These are phyloP conservation scores for Fusarium oxysporum DNA, from an alignment of 2,329 filamentous ascomycete species.

Conservation along the genomic window DNA sequence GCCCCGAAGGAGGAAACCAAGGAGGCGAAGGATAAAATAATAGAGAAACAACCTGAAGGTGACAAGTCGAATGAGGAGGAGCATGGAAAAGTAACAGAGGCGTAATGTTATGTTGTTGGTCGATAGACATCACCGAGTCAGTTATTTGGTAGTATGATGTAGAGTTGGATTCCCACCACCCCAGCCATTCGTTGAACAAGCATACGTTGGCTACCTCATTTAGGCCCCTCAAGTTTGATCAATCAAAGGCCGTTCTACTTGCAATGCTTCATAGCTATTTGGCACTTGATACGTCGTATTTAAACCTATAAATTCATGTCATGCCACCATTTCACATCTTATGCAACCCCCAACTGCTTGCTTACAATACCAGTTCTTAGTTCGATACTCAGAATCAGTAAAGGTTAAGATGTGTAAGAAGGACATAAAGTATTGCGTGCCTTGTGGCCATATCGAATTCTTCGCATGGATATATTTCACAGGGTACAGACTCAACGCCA, in stretches of 20 bases:
- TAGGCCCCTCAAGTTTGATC: not conserved
- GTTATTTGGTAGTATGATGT: fast-evolving
- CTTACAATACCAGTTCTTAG: too few species aligned
- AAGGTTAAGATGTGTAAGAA: not conserved
- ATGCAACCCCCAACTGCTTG: too few species aligned
- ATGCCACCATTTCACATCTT: not conserved
- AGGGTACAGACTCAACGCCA: not conserved
- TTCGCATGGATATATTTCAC: not conserved
- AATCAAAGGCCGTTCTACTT: not conserved
- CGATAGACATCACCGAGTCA: not conserved
- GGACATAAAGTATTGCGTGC: not conserved
- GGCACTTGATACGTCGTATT: not conserved
- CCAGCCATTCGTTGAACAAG: not conserved
- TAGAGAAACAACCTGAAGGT: not conserved
- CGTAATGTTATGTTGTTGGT: fast-evolving
- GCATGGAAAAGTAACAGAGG: fast-evolving
- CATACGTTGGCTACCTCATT: not conserved
- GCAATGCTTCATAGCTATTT: not conserved
- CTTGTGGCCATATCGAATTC: not conserved
- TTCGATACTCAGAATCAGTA: too few species aligned
- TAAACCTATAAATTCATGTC: not conserved
- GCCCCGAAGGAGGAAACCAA: not conserved
- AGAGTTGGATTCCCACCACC: not conserved
- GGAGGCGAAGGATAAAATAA: not conserved
- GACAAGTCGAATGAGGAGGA: not conserved